Conservation (phyloP, 352 stramenopile species). For the Halophytophthora batemanensis region DNA sequence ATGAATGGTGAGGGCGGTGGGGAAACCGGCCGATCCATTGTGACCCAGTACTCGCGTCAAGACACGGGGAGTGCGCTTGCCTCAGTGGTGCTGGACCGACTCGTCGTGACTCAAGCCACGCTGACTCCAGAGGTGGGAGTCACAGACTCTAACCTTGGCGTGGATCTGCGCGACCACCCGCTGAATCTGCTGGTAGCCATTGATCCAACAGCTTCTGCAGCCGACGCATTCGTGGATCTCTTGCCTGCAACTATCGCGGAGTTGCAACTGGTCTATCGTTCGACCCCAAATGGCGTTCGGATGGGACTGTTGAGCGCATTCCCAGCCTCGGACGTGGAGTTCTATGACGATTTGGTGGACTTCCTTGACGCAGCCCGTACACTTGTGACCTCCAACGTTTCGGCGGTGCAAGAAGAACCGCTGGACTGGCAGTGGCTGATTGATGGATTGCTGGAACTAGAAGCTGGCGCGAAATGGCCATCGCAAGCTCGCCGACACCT, state of each 20-base stretch:
- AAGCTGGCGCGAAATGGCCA: constrained; percentile 21
- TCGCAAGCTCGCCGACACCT: constrained; percentile 22
- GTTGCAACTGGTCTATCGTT: constrained; percentile 32
- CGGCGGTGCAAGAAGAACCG: neutral
- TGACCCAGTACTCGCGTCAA: constrained; percentile 26
- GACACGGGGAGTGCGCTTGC: constrained; percentile 9
- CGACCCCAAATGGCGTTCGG: constrained; percentile 19
- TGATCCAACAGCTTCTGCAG: constrained; percentile 24
- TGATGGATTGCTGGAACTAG: constrained; percentile 6
- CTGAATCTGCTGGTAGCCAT: constrained; percentile 52
- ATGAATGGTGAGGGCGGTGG: constrained; percentile 31
- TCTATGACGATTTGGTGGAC: constrained; percentile 17
- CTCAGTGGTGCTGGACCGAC: constrained; percentile 31
- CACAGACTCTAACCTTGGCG: constrained; percentile 3
- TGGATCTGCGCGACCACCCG: constrained; percentile 25
- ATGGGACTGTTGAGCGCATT: constrained; percentile 27
- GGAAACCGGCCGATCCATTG: constrained; percentile 1
- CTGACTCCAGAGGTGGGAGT: constrained; percentile 19
- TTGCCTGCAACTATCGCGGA: constrained; percentile 36
- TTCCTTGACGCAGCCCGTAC: constrained; percentile 21
- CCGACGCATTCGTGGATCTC: constrained; percentile 19
- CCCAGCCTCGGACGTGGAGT: constrained; percentile 4
- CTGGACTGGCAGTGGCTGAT: constrained; percentile 21
- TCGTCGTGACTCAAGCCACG: constrained; percentile 26
- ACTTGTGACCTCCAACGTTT: constrained; percentile 3